A percentile compares a stretch with the other conserved stretches of the same genome.
Conservation (phyloP, 306 rosid species). For the Gillenia trifoliata region DNA sequence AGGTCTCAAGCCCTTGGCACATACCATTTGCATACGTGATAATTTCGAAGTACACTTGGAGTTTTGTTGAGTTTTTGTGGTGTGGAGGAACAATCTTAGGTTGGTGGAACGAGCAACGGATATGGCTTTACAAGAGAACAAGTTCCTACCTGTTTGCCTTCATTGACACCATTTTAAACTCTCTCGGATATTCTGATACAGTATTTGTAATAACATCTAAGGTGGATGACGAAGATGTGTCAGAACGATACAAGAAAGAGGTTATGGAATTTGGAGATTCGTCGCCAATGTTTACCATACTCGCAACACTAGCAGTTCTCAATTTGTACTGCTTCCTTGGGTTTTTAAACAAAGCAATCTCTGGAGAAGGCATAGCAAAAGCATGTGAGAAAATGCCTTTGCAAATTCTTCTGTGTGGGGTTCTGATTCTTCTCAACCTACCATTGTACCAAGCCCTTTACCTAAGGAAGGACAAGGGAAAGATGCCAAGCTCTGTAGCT, state of each 20-base stretch:
- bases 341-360: constrained; percentile 34
- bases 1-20: constrained; percentile 76
- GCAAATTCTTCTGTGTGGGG: constrained; percentile 54
- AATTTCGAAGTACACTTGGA: constrained; percentile 29
- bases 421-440: constrained; percentile 54
- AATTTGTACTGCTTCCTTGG: constrained; percentile 58
- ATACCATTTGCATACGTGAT: constrained; percentile 67
- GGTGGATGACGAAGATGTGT: constrained; percentile 55
- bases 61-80: constrained; percentile 54
- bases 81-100: constrained; percentile 63
- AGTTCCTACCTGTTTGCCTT: constrained; percentile 62
- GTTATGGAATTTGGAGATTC: constrained; percentile 79
- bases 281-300: constrained; percentile 56
- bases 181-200: constrained; percentile 39
- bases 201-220: constrained; percentile 62
- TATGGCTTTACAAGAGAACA: constrained; percentile 78
- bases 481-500: constrained; percentile 46
- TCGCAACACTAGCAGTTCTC: constrained; percentile 57
- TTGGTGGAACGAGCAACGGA: constrained; percentile 85
- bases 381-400: constrained; percentile 36
- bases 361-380: constrained; percentile 21
- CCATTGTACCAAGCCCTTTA: constrained; percentile 71
- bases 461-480: constrained; percentile 67
- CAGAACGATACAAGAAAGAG: constrained; percentile 51
- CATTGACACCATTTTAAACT: constrained; percentile 43